Evolutionary conservation across 148 eudicot species (phyloP).

Genomic region (Pharnaceum exiguum): DNA sequence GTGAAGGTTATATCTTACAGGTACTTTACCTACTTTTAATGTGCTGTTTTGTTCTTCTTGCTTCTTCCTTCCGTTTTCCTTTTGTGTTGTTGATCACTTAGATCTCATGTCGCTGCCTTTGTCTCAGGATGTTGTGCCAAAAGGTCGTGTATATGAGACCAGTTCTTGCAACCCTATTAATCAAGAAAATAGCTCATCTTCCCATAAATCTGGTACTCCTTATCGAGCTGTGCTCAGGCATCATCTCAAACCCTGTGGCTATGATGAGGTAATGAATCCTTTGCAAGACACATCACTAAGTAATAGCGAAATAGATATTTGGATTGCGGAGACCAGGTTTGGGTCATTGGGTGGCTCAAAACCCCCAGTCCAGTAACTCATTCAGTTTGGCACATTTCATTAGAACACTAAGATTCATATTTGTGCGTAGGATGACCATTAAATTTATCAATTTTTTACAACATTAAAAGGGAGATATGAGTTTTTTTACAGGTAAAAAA

Average conservation of each 20-base stretch:
- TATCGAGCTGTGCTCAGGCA: slow-evolving; percentile 26
- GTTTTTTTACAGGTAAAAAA: no score
- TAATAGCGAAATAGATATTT: no score
- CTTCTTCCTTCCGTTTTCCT: slow-evolving; percentile 4
- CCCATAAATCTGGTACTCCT: slow-evolving; percentile 47
- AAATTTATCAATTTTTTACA: no score
- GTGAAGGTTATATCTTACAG: slow-evolving; percentile 35
- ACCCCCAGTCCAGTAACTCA: no score
- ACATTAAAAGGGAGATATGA: no score
- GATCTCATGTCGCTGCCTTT: slow-evolving; percentile 1
- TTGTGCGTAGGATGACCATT: no score
- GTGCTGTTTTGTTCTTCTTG: no score
- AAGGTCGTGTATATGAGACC: slow-evolving; percentile 32
- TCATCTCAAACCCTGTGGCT: slow-evolving; percentile 26
- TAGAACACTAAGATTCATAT: no score
- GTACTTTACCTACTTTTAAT: no score
- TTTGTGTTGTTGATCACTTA: not conserved
- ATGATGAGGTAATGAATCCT: slow-evolving; percentile 25
- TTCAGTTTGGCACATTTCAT: no score
- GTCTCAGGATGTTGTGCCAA: slow-evolving; percentile 43
- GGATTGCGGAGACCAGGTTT: no score
- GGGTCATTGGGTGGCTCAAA: no score
- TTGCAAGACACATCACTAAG: not conserved
- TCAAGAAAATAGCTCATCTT: slow-evolving; percentile 56
- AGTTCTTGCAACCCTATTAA: slow-evolving; percentile 39